A percentile compares a stretch with the other conserved stretches of the same genome.
Evolutionary conservation across 495 filamentous ascomycete species (phyloP).

Genomic region (Daldinia decipiens): DNA sequence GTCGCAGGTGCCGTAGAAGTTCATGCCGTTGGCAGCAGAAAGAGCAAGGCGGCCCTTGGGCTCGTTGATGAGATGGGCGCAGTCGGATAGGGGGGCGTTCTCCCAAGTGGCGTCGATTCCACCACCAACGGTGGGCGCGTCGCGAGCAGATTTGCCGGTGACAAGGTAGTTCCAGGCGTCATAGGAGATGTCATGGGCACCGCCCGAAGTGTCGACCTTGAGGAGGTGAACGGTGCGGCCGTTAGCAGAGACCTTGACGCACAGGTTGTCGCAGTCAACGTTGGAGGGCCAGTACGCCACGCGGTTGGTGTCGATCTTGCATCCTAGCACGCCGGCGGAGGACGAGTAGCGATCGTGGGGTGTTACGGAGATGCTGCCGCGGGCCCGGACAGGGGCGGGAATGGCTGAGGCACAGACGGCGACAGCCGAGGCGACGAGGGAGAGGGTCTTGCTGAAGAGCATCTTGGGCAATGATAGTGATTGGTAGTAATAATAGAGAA

Average conservation of each 20-base stretch:
- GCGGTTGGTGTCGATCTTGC: constrained; percentile 51
- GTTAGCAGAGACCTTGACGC: constrained; percentile 41
- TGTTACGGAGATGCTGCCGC: constrained; percentile 36
- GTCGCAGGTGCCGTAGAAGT: constrained; percentile 47
- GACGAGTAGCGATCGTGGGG: constrained; percentile 48
- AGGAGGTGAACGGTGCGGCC: constrained; percentile 45
- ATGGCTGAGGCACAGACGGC: constrained; percentile 28
- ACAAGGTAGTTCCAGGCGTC: constrained; percentile 50
- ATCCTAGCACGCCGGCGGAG: constrained; percentile 48
- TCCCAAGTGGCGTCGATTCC: constrained; percentile 40
- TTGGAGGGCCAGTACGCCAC: constrained; percentile 49
- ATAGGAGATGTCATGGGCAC: constrained; percentile 48
- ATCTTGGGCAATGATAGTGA: background rate
- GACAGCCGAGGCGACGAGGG: constrained; percentile 29
- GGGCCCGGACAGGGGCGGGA: background rate
- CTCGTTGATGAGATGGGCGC: constrained; percentile 38
- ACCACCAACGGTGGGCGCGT: constrained; percentile 37
- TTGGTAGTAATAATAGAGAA: background rate
- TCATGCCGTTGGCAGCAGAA: constrained; percentile 47
- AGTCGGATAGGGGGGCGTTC: constrained; percentile 37
- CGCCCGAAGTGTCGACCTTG: constrained; percentile 43
- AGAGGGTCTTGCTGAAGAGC: constrained; percentile 33
- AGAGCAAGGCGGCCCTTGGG: constrained; percentile 39
- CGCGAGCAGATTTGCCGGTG: constrained; percentile 36
- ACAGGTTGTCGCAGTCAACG: constrained; percentile 47